Percentiles rank a stretch among this genome's conserved stretches.
Evolutionary conservation across 345 rosid species (phyloP).

Genomic region (Salix purpurea): DNA sequence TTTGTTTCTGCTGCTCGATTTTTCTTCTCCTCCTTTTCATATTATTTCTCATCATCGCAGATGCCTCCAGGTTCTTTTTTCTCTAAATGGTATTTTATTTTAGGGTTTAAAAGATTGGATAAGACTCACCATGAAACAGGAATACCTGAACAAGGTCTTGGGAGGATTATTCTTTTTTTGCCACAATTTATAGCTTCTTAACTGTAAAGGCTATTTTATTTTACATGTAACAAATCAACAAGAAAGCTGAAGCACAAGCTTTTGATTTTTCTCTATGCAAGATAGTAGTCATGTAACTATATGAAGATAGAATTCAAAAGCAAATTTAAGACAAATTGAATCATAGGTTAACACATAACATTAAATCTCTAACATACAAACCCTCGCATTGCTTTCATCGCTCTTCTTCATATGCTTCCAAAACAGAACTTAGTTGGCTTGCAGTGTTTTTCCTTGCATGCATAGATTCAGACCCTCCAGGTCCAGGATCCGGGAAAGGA

Average conservation of each 20-base stretch:
- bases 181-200: no score
- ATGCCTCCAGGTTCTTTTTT: no score
- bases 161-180: no score
- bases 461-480: conserved; percentile 10
- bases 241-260: background rate
- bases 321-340: background rate
- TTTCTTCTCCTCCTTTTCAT: background rate
- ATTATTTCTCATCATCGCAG: background rate
- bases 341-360: background rate
- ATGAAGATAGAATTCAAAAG: background rate
- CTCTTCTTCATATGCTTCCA: conserved; percentile 20
- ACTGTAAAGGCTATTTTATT: no score
- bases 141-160: no score
- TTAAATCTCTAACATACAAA: background rate
- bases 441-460: conserved; percentile 9
- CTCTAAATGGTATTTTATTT: no score
- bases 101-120: no score
- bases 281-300: background rate
- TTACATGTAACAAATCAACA: background rate
- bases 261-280: background rate
- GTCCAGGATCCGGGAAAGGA: conserved; percentile 6
- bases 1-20: background rate
- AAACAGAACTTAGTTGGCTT: conserved; percentile 16
- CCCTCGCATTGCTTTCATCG: background rate
- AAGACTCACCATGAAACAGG: no score